phyloP scores from a whole-genome alignment of 176 grass and related monocot genomes.

The Aegilops umbellulata region DNA sequence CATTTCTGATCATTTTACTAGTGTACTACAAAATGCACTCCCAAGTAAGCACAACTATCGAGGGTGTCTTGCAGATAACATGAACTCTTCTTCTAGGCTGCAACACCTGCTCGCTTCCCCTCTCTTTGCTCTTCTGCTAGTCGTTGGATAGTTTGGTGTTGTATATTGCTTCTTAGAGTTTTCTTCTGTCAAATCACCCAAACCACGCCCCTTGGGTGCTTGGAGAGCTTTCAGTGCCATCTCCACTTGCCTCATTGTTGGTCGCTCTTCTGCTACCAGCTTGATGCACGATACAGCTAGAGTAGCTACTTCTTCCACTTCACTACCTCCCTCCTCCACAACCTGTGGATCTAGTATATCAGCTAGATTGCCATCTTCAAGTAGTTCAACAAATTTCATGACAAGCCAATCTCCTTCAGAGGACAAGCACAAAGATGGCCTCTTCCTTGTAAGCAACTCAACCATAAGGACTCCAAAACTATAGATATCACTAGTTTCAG shows the following conservation, averaged over 20 bases:
- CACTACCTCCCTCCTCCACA: background rate
- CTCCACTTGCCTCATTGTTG: background rate
- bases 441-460: slow-evolving; percentile 34
- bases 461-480: slow-evolving; percentile 48
- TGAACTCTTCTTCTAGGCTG: too few species aligned
- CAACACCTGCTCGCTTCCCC: too few species aligned
- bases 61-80: too few species aligned
- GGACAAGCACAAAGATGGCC: background rate
- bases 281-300: slow-evolving; percentile 1
- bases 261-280: background rate
- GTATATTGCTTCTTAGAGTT: background rate
- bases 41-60: too few species aligned
- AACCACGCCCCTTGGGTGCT: background rate
- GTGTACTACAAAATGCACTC: too few species aligned
- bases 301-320: background rate
- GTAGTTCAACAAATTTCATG: background rate
- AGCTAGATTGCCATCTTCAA: background rate
- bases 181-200: background rate
- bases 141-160: too few species aligned
- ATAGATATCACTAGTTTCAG: slow-evolving; percentile 46
- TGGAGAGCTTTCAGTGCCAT: background rate
- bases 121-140: too few species aligned
- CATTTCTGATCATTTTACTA: too few species aligned
- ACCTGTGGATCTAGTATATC: background rate
- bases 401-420: background rate